A percentile compares a stretch with the other conserved stretches of the same genome.
These are phyloP conservation scores for Blastobotrys ciferrii DNA, from an alignment of 1,139 yeast species.

Conservation along the genomic window DNA sequence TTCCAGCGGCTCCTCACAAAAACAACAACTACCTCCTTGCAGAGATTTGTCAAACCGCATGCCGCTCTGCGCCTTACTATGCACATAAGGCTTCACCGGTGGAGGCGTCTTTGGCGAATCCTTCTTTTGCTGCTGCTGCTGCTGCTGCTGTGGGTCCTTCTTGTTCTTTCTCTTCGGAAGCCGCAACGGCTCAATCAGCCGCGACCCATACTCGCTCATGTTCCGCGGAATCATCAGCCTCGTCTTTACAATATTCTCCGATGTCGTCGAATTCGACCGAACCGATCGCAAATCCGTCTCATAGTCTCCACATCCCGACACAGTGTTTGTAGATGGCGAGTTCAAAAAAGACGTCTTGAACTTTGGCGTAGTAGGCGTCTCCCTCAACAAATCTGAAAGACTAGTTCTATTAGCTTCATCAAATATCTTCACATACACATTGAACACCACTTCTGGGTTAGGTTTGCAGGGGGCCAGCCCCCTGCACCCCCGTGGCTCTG, in stretches of 20 bases:
- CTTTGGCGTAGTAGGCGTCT: constrained; percentile 16
- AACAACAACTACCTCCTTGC: constrained; percentile 27
- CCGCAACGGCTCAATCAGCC: constrained; percentile 10
- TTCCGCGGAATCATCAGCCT: constrained; percentile 7
- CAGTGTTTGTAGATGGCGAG: background rate
- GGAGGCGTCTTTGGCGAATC: constrained; percentile 17
- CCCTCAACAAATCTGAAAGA: constrained; percentile 16
- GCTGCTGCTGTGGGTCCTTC: constrained; percentile 6
- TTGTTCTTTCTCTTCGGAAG: constrained; percentile 13
- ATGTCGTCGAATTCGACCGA: background rate
- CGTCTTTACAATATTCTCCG: constrained; percentile 7
- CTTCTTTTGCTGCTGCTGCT: constrained; percentile 6
- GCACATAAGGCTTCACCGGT: constrained; percentile 21
- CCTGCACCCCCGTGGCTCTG: too few relatives aligned
- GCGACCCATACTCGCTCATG: background rate
- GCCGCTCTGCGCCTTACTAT: constrained; percentile 10
- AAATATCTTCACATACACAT: background rate
- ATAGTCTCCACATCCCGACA: background rate
- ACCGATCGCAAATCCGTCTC: background rate
- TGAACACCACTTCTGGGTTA: too few relatives aligned
- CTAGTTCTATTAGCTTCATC: constrained; percentile 7
- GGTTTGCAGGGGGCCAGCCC: too few relatives aligned
- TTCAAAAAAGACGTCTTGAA: constrained; percentile 12
- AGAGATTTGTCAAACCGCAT: constrained; percentile 22
- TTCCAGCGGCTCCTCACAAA: constrained; percentile 32